A percentile compares a stretch with the other conserved stretches of the same genome.
Evolutionary conservation across 768 basidiomycete species (phyloP).

Genomic region (Hypholoma sublateritium): DNA sequence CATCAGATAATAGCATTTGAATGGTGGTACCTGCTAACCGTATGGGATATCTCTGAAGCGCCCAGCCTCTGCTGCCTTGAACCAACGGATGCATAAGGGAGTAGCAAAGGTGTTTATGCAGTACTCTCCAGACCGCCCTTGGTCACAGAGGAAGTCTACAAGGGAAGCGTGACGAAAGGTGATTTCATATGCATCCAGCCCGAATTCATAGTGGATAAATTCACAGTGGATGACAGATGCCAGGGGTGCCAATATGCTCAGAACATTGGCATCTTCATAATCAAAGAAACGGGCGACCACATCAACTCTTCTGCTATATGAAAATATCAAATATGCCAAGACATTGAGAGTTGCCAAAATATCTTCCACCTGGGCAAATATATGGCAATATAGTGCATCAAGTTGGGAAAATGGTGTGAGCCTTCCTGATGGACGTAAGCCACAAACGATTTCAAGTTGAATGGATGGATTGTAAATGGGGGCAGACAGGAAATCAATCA

Average conservation of each 20-base stretch:
- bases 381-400: constrained; percentile 3
- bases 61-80: background rate
- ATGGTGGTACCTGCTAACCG: too few species aligned
- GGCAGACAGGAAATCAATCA: background rate
- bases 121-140: background rate
- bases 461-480: background rate
- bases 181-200: background rate
- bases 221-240: background rate
- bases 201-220: too few species aligned
- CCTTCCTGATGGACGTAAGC: background rate
- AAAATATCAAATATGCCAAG: background rate
- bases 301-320: background rate
- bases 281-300: background rate
- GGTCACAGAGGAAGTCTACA: constrained; percentile 5
- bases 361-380: background rate
- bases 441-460: constrained; percentile 1
- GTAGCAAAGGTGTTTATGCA: background rate
- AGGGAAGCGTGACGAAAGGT: constrained; percentile 6
- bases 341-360: background rate
- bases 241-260: background rate
- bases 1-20: too few species aligned
- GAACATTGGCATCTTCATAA: background rate
- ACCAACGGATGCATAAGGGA: background rate
- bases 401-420: background rate
- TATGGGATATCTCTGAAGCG: background rate